Evolutionary conservation across 192 early-diverging fungal genomes (phyloP), one percentile per base, ranked within the genome.

Genomic region (Backusella tarrabulga): DNA sequence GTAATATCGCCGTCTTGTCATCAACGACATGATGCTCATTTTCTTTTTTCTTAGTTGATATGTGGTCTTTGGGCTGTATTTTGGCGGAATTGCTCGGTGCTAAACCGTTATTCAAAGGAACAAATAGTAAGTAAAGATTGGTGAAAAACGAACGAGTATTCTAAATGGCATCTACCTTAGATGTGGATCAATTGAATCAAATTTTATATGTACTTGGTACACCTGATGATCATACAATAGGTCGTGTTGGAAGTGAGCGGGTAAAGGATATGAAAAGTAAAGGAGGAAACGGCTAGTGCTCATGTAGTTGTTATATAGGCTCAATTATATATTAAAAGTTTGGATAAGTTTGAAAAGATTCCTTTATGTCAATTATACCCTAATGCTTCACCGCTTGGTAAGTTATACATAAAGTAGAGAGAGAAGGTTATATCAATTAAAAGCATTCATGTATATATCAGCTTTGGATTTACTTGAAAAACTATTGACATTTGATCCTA

Each of bases 21-120:
- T 32, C 32, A 32, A 3, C 32, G 2, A 32, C 74, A 41, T 44
- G 12, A 4, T 4, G 15, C 42, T 44, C 15, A 17, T 14, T 44
- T 44, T 44, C 0, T 17, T 4, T 44, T 6, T 19, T 40, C 12
- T 2, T 67, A 89, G 88, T 95, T 75, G 98, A 98, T 77, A 97
- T 98, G 89, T 98, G 97, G 97, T 94, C 95, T 7, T 94, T 99
- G 32, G 98, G 98, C 26, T 99, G 98, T 82, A 99, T 99, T 70
- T 96, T 99, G 86, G 97, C 97, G 19, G 98, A 99, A 84, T 91
- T 99, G 78, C 88, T 97, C 40, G 95, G 95, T 71, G 91, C 91
- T 21, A 94, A 94, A 81, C 95, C 96, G 2, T 88, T 99, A 73
- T 99, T 98, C 85, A 98, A 96, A 79, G 97, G 97, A 21, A 89